A percentile compares a stretch with the other conserved stretches of the same genome.
Evolutionary conservation across 306 rosid species (phyloP).

Genomic region (Luffa aegyptiaca): DNA sequence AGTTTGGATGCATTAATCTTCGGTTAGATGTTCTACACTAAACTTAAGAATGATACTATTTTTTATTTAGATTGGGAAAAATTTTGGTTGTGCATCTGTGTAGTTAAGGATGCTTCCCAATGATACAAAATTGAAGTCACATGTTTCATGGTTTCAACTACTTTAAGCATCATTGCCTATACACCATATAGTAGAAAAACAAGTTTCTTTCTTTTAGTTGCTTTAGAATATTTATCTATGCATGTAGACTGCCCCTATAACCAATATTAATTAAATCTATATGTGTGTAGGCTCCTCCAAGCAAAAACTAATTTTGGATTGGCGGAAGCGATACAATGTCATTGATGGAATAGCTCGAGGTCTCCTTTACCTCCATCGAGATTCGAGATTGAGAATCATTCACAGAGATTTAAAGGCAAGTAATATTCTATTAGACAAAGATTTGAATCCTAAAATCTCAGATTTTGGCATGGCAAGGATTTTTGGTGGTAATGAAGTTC

Average conservation of each 20-base stretch:
- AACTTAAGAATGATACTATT: background rate
- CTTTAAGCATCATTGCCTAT: too few relatives aligned
- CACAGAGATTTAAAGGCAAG: slow-evolving; percentile 5
- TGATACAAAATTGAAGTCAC: too few relatives aligned
- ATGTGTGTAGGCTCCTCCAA: background rate
- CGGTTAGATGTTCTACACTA: background rate
- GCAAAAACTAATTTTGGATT: background rate
- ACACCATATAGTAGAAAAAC: background rate
- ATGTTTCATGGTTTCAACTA: too few relatives aligned
- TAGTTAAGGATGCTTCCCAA: too few relatives aligned
- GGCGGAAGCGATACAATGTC: background rate
- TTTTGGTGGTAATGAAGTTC: background rate
- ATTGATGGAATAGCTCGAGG: slow-evolving; percentile 8
- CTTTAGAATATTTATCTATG: background rate
- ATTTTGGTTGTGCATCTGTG: too few relatives aligned
- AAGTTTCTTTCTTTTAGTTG: background rate
- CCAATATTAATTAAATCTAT: background rate
- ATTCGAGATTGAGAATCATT: slow-evolving; percentile 5
- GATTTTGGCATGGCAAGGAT: slow-evolving; percentile 11
- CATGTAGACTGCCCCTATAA: background rate
- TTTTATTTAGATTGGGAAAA: too few relatives aligned
- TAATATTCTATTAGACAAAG: background rate
- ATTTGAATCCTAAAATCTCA: background rate
- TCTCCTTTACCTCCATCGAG: slow-evolving; percentile 7
- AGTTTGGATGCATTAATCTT: slow-evolving; percentile 4